Evolutionary conservation across 139 green algal genomes (phyloP).

Genomic region (Cymbomonas tetramitiformis): DNA sequence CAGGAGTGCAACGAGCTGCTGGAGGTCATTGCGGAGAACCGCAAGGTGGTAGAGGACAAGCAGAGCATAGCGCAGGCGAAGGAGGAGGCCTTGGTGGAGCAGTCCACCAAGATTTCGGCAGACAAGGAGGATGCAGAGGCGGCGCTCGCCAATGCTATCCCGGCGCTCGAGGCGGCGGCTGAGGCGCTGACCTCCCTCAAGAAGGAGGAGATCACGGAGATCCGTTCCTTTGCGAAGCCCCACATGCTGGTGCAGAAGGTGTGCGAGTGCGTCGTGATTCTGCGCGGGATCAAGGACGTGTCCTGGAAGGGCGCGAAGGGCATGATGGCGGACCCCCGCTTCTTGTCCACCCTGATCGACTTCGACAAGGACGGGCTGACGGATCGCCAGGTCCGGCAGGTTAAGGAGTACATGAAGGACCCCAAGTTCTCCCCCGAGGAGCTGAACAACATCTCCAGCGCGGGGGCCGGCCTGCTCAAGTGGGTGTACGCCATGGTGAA

Average conservation of each 20-base stretch:
- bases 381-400: conserved; percentile 56
- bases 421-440: conserved; percentile 55
- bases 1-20: conserved; percentile 65
- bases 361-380: conserved; percentile 72
- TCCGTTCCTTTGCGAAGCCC: conserved; percentile 74
- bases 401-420: conserved; percentile 75
- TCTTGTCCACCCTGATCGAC: conserved; percentile 57
- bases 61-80: conserved; percentile 48
- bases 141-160: conserved; percentile 65
- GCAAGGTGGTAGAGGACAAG: conserved; percentile 57
- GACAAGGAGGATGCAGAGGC: conserved; percentile 74
- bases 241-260: conserved; percentile 69
- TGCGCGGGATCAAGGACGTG: conserved; percentile 65
- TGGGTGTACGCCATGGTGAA: conserved; percentile 79
- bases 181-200: conserved; percentile 62
- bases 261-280: conserved; percentile 72
- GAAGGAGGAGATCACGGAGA: conserved; percentile 79
- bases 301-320: conserved; percentile 66
- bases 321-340: conserved; percentile 72
- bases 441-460: conserved; percentile 44
- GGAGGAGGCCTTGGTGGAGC: conserved; percentile 52
- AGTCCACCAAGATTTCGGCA: conserved; percentile 34
- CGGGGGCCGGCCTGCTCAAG: conserved; percentile 55
- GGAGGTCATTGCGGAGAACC: conserved; percentile 53
- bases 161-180: conserved; percentile 65